phyloP scores from a whole-genome alignment of 352 stramenopile genomes.

The Globisporangium takayamanum region DNA sequence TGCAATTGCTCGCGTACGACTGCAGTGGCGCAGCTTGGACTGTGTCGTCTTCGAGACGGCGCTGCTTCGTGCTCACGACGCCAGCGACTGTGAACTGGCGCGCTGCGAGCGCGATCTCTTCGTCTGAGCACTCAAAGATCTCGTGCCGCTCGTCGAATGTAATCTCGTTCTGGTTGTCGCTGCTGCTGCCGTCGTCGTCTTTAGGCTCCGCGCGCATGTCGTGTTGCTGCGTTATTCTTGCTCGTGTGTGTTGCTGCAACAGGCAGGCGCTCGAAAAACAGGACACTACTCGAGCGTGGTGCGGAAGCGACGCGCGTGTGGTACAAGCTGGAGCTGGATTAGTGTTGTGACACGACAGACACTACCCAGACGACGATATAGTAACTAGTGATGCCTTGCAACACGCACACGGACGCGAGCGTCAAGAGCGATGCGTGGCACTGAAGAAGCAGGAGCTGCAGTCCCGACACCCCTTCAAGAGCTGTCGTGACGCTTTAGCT shows the following conservation, averaged over 20 bases:
- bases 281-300: too few relatives aligned
- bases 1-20: slow-evolving; percentile 57
- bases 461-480: too few relatives aligned
- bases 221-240: slow-evolving; percentile 14
- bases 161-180: slow-evolving; percentile 16
- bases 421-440: too few relatives aligned
- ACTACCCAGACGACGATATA: too few relatives aligned
- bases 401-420: too few relatives aligned
- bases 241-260: not conserved
- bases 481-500: too few relatives aligned
- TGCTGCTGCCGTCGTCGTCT: slow-evolving; percentile 7
- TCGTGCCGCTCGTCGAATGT: slow-evolving; percentile 44
- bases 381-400: too few relatives aligned
- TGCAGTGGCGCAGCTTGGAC: slow-evolving; percentile 18
- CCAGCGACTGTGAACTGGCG: slow-evolving; percentile 70
- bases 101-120: slow-evolving; percentile 46
- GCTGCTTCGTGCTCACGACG: slow-evolving; percentile 77
- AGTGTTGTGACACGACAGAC: too few relatives aligned
- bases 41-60: slow-evolving; percentile 58
- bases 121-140: slow-evolving; percentile 45
- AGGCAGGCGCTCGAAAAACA: not conserved
- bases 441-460: too few relatives aligned
- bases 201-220: slow-evolving; percentile 55
- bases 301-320: too few relatives aligned
- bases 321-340: too few relatives aligned